Evolutionary conservation across 257 asterid species (phyloP).

Genomic region (Pogostemon cablin): DNA sequence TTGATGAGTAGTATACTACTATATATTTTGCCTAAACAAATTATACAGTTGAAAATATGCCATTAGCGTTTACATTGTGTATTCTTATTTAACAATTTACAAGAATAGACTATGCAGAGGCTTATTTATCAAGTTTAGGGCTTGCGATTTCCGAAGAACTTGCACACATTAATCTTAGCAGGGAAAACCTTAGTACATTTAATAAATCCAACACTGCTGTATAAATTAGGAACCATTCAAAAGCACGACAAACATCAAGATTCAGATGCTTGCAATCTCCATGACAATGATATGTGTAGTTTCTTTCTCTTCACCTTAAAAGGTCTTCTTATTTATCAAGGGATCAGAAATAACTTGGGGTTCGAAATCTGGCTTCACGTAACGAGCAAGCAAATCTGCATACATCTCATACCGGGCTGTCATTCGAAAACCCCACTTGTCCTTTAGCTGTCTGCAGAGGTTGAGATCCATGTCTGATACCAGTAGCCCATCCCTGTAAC

Average conservation of each 20-base stretch:
- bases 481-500: slow-evolving; percentile 73
- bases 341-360: slow-evolving; percentile 90
- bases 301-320: slow-evolving; percentile 20
- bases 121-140: too few relatives aligned
- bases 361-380: slow-evolving; percentile 77
- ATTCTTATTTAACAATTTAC: too few relatives aligned
- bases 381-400: slow-evolving; percentile 64
- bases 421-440: slow-evolving; percentile 97
- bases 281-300: slow-evolving; percentile 2
- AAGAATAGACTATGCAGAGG: too few relatives aligned
- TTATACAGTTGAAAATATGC: too few relatives aligned
- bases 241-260: slow-evolving; percentile 21
- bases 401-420: slow-evolving; percentile 85
- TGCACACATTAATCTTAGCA: too few relatives aligned
- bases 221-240: slow-evolving; percentile 29
- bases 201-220: slow-evolving; percentile 2
- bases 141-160: too few relatives aligned
- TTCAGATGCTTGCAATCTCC: slow-evolving; percentile 22
- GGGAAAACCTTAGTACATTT: too few relatives aligned
- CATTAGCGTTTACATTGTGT: too few relatives aligned
- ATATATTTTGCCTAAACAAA: too few relatives aligned
- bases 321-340: slow-evolving; percentile 52
- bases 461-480: slow-evolving; percentile 86
- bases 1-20: too few relatives aligned
- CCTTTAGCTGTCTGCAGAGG: slow-evolving; percentile 88